Conservation (phyloP, 805 yeast species). For the Yarrowia deformans region DNA sequence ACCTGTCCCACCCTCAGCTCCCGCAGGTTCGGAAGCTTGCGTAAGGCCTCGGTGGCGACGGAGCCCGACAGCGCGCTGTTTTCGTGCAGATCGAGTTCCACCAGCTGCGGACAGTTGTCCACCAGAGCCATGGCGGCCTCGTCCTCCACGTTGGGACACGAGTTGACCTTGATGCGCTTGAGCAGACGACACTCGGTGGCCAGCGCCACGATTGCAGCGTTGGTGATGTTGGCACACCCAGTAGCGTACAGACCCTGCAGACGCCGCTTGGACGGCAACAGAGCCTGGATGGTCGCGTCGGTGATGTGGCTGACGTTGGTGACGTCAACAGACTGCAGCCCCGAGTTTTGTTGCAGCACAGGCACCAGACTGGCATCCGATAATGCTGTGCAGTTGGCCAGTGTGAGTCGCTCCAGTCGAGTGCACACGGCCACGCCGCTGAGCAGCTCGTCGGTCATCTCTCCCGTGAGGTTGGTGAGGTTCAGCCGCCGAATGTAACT, state of each 20-base stretch:
- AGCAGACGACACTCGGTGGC: conserved; percentile 72
- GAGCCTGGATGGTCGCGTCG: conserved; percentile 73
- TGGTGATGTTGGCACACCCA: conserved; percentile 75
- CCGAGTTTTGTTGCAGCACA: conserved; percentile 68
- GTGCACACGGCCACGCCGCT: conserved; percentile 68
- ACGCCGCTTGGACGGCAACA: conserved; percentile 74
- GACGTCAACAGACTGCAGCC: conserved; percentile 84
- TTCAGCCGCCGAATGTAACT: conserved; percentile 75
- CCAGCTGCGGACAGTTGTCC: conserved; percentile 75
- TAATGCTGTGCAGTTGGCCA: conserved; percentile 77
- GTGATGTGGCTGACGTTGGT: conserved; percentile 73
- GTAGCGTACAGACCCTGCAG: conserved; percentile 92
- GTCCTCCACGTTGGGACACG: conserved; percentile 71
- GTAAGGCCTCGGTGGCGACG: conserved; percentile 64
- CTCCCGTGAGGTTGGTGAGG: conserved; percentile 72
- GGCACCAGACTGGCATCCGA: conserved; percentile 66
- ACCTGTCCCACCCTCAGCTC: conserved; percentile 85
- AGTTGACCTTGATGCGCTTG: conserved; percentile 82
- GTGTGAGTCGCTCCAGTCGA: conserved; percentile 82
- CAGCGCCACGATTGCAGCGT: conserved; percentile 65
- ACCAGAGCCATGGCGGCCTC: conserved; percentile 66
- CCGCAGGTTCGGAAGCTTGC: conserved; percentile 71
- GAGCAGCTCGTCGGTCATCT: conserved; percentile 68
- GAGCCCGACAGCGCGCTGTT: conserved; percentile 75
- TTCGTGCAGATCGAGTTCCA: conserved; percentile 87